Conservation (phyloP, 2,329 filamentous ascomycete genomes). For the Emergomyces orientalis region DNA sequence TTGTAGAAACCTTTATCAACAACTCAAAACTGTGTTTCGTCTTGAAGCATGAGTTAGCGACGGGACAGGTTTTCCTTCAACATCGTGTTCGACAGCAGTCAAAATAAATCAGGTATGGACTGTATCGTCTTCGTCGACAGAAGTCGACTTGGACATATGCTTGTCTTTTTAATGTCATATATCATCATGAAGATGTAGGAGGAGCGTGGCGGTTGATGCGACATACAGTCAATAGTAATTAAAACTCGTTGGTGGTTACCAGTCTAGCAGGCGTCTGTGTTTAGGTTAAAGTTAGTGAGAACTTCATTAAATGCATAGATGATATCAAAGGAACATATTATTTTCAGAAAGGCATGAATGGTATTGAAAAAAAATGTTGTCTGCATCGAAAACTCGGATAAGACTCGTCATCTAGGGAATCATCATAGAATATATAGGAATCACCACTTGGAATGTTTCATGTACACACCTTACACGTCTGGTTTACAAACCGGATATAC, state of each 20-base stretch:
- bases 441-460: slow-evolving; percentile 10
- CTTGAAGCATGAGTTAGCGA: not conserved
- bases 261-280: slow-evolving; percentile 5
- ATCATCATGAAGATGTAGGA: slow-evolving; percentile 58
- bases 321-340: not conserved
- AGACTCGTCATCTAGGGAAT: slow-evolving; percentile 57
- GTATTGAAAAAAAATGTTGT: slow-evolving; percentile 43
- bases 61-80: not conserved
- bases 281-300: slow-evolving; percentile 6
- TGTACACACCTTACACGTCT: slow-evolving; percentile 7
- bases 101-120: slow-evolving; percentile 39
- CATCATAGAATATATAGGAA: slow-evolving; percentile 31
- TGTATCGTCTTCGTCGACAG: slow-evolving; percentile 42
- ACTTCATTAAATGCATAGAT: not conserved
- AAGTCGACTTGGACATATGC: slow-evolving; percentile 83
- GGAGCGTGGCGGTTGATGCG: slow-evolving; percentile 16
- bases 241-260: slow-evolving; percentile 7
- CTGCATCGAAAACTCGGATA: slow-evolving; percentile 54
- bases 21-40: not conserved
- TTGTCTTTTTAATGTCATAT: slow-evolving; percentile 80
- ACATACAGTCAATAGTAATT: slow-evolving; percentile 21
- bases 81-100: not conserved
- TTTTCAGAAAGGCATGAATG: slow-evolving; percentile 53
- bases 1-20: not conserved
- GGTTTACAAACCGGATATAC: not conserved